Evolutionary conservation across 495 filamentous ascomycete genomes (phyloP).

Genomic region (Durotheca rogersii): DNA sequence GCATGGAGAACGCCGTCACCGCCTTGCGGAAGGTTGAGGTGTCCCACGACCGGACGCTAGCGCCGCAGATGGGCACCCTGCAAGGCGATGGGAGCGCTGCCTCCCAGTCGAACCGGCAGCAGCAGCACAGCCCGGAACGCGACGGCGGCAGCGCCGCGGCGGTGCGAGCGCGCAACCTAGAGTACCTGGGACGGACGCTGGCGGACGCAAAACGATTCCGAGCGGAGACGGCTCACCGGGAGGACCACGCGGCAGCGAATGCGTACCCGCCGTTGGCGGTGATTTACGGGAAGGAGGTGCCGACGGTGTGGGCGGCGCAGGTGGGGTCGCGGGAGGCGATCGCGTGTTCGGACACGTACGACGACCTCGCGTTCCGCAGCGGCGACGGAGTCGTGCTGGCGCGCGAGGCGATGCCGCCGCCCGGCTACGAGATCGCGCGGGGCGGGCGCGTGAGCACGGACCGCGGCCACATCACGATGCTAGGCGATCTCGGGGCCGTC

Average conservation of each 20-base stretch:
- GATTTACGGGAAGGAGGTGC: slow-evolving; percentile 85
- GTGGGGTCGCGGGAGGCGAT: slow-evolving; percentile 66
- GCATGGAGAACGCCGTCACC: slow-evolving; percentile 29
- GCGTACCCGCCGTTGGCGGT: slow-evolving; percentile 78
- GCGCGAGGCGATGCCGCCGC: slow-evolving; percentile 79
- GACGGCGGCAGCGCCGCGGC: slow-evolving; percentile 37
- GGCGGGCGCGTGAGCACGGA: slow-evolving; percentile 77
- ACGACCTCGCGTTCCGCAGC: slow-evolving; percentile 80
- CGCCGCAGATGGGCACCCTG: slow-evolving; percentile 50
- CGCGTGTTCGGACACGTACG: slow-evolving; percentile 75
- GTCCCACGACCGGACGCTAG: slow-evolving; percentile 46
- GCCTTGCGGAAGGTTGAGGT: slow-evolving; percentile 31
- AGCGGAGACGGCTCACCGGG: slow-evolving; percentile 61
- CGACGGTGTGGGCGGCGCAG: slow-evolving; percentile 77
- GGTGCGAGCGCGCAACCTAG: slow-evolving; percentile 55
- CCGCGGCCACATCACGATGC: slow-evolving; percentile 78
- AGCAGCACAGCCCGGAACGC: slow-evolving; percentile 49
- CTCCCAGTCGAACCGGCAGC: slow-evolving; percentile 31
- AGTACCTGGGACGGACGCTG: slow-evolving; percentile 78
- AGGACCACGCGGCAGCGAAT: slow-evolving; percentile 61
- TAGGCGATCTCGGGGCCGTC: slow-evolving; percentile 82
- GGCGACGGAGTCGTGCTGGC: slow-evolving; percentile 92
- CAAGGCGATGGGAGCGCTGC: slow-evolving; percentile 40
- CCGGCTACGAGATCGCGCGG: slow-evolving; percentile 69
- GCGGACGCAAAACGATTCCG: slow-evolving; percentile 72